Evolutionary conservation across 257 asterid species (phyloP).

Genomic region (Solanum chaucha): DNA sequence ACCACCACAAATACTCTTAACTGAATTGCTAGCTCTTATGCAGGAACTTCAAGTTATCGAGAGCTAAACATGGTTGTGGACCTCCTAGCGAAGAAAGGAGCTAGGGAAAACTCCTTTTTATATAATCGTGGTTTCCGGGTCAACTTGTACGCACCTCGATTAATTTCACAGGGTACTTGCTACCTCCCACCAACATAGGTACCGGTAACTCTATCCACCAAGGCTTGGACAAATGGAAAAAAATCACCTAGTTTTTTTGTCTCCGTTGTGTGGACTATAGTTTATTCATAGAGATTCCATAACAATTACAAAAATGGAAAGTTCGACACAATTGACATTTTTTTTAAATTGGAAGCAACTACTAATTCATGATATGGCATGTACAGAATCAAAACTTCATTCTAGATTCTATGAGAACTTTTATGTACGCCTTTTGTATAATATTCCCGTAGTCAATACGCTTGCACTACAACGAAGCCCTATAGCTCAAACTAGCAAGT

Average conservation of each 20-base stretch:
- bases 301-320: background rate
- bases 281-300: background rate
- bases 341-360: background rate
- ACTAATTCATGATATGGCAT: background rate
- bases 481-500: background rate
- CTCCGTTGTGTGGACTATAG: background rate
- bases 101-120: background rate
- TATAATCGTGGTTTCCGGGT: background rate
- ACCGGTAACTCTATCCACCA: background rate
- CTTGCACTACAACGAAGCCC: background rate
- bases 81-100: background rate
- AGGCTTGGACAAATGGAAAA: background rate
- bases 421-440: background rate
- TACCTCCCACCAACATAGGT: background rate
- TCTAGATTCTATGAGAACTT: background rate
- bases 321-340: background rate
- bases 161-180: background rate
- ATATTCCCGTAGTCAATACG: background rate
- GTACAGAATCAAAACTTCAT: background rate
- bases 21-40: background rate
- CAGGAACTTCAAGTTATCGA: background rate
- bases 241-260: background rate
- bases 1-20: background rate
- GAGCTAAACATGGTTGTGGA: background rate
- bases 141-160: background rate